These are phyloP conservation scores for Pythium rishiriense DNA, from an alignment of 352 stramenopile species.

Conservation along the genomic window DNA sequence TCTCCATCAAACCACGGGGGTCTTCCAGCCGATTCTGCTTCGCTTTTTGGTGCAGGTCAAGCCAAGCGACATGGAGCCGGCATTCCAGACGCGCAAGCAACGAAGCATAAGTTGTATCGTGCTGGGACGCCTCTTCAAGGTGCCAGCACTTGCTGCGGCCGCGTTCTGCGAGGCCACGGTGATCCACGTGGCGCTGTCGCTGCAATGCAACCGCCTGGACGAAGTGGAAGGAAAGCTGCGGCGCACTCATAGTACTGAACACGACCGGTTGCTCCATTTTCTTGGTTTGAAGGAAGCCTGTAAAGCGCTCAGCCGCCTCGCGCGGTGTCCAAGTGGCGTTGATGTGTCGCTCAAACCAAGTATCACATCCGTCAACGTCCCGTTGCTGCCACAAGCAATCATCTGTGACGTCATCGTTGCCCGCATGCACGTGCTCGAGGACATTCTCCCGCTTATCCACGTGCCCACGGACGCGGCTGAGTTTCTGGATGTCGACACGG, in stretches of 20 bases:
- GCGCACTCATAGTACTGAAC: conserved; percentile 12
- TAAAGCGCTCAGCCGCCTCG: conserved; percentile 57
- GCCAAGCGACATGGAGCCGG: conserved; percentile 55
- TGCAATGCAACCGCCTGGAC: conserved; percentile 76
- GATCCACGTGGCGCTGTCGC: conserved; percentile 63
- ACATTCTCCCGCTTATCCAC: conserved; percentile 57
- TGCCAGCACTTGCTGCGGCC: conserved; percentile 31
- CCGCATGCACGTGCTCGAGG: conserved; percentile 67
- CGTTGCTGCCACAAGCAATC: conserved; percentile 54
- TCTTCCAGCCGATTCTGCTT: conserved; percentile 46
- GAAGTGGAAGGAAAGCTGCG: conserved; percentile 48
- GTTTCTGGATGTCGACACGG: conserved; percentile 41
- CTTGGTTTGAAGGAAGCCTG: conserved; percentile 55
- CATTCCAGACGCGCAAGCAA: conserved; percentile 46
- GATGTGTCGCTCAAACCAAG: conserved; percentile 44
- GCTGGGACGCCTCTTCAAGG: conserved; percentile 51
- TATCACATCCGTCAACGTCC: conserved; percentile 47
- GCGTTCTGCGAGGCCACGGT: conserved; percentile 64
- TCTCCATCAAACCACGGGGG: conserved; percentile 37
- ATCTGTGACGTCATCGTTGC: conserved; percentile 58
- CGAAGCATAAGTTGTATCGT: conserved; percentile 78
- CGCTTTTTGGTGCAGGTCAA: conserved; percentile 51
- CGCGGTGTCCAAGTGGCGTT: conserved; percentile 43
- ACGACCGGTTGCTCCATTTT: conserved; percentile 48
- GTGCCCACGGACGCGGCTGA: conserved; percentile 50